Conservation (phyloP, 192 early-diverging fungal species). For the Backusella sp. region DNA sequence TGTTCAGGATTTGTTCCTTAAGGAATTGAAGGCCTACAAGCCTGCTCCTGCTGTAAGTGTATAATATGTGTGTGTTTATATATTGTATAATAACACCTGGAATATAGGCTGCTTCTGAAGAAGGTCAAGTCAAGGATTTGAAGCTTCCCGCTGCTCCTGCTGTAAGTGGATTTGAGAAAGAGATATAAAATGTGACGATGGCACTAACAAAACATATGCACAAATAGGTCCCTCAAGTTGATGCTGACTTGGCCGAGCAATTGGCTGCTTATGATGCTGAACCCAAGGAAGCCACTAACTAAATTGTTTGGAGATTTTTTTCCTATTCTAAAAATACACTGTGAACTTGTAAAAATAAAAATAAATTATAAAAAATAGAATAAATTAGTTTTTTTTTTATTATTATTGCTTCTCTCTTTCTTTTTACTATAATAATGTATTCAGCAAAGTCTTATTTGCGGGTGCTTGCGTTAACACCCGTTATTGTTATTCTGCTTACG, state of each 20-base stretch:
- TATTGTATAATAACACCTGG: background rate
- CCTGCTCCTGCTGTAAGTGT: conserved; percentile 45
- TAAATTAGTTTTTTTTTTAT: background rate
- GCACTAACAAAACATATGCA: background rate
- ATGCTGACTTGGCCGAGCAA: conserved; percentile 29
- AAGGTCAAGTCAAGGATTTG: conserved; percentile 26
- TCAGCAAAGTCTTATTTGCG: background rate
- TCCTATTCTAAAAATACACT: background rate
- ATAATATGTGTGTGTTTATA: background rate
- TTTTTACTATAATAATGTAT: no score
- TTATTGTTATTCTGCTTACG: conserved; percentile 4
- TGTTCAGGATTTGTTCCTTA: conserved; percentile 48
- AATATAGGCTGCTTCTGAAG: conserved; percentile 16
- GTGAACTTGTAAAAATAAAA: background rate
- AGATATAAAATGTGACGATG: background rate
- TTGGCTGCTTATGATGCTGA: conserved; percentile 34
- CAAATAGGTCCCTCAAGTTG: conserved; percentile 24
- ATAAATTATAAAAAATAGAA: background rate
- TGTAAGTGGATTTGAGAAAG: background rate
- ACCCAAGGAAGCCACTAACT: conserved; percentile 20
- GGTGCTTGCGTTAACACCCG: background rate
- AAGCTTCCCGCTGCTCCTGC: conserved; percentile 33
- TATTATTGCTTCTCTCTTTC: background rate
- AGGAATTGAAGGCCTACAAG: conserved; percentile 57
- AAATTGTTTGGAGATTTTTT: conserved; percentile 7